phyloP scores from a whole-genome alignment of 768 basidiomycete genomes.

The Tulasnella sp. region DNA sequence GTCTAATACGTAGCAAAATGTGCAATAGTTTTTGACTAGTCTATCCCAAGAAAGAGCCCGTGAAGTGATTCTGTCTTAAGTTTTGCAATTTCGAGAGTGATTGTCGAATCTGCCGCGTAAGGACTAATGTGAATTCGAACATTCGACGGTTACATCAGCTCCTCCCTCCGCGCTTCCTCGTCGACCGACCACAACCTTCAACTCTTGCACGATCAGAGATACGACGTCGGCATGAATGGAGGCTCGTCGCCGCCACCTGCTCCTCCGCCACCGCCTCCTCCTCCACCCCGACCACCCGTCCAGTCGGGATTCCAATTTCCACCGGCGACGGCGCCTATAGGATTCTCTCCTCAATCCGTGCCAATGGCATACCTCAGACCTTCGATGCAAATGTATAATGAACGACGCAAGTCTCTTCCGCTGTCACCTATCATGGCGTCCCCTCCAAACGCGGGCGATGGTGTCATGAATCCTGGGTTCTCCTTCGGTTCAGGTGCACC shows the following conservation, averaged over 20 bases:
- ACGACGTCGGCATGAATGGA: not conserved
- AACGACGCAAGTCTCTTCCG: not conserved
- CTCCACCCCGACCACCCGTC: not conserved
- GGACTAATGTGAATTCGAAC: too few relatives aligned
- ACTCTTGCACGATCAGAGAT: not conserved
- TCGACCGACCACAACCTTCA: not conserved
- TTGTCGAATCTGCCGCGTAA: too few relatives aligned
- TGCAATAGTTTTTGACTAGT: too few relatives aligned
- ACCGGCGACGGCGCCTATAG: not conserved
- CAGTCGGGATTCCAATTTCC: not conserved
- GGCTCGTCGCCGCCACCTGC: not conserved
- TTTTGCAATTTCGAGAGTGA: too few relatives aligned
- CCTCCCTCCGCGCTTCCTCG: not conserved
- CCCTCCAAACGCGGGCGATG: not conserved
- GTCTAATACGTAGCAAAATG: too few relatives aligned
- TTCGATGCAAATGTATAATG: not conserved
- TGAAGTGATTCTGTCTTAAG: too few relatives aligned
- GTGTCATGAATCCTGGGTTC: not conserved
- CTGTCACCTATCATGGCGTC: not conserved
- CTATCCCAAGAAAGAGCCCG: too few relatives aligned
- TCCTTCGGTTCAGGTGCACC: not conserved
- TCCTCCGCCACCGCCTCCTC: not conserved
- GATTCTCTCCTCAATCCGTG: not conserved
- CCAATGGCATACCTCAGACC: not conserved
- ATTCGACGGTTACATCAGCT: not conserved